These are phyloP conservation scores for Zymoseptoria ardabiliae DNA, from an alignment of 2,329 filamentous ascomycete species.

Conservation along the genomic window DNA sequence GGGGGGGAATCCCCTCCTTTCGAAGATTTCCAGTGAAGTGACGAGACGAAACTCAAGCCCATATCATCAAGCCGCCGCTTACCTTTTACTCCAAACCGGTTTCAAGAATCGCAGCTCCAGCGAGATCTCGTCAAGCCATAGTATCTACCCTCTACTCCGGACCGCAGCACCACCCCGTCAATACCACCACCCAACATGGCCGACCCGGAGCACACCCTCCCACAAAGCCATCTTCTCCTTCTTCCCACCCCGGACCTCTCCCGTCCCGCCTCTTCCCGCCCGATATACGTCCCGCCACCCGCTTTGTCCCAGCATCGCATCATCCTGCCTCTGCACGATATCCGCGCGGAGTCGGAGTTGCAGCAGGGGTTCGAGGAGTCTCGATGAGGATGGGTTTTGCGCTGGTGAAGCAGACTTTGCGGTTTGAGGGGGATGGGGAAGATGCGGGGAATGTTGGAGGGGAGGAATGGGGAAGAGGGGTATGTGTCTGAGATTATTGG, in stretches of 20 bases:
- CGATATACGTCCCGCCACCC: slow-evolving; percentile 11
- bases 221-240: slow-evolving; percentile 10
- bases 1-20: no score
- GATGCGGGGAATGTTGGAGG: slow-evolving; percentile 8
- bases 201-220: no score
- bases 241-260: slow-evolving; percentile 15
- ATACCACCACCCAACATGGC: neutral
- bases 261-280: slow-evolving; percentile 7
- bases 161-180: neutral
- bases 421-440: neutral
- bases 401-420: slow-evolving; percentile 7
- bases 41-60: no score
- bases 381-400: slow-evolving; percentile 15
- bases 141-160: no score
- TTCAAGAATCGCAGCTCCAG: no score
- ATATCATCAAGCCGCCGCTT: no score
- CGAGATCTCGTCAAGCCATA: no score
- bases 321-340: slow-evolving; percentile 8
- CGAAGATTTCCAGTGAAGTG: no score
- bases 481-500: slow-evolving; percentile 10
- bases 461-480: slow-evolving; percentile 9
- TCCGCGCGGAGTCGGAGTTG: slow-evolving; percentile 9
- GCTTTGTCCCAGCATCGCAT: slow-evolving; percentile 7
- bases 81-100: no score
- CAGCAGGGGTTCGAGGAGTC: slow-evolving; percentile 6